A percentile compares a stretch with the other conserved stretches of the same genome.
Evolutionary conservation across 2,329 filamentous ascomycete genomes (phyloP).

Genomic region (Ophiostoma angusticollis): DNA sequence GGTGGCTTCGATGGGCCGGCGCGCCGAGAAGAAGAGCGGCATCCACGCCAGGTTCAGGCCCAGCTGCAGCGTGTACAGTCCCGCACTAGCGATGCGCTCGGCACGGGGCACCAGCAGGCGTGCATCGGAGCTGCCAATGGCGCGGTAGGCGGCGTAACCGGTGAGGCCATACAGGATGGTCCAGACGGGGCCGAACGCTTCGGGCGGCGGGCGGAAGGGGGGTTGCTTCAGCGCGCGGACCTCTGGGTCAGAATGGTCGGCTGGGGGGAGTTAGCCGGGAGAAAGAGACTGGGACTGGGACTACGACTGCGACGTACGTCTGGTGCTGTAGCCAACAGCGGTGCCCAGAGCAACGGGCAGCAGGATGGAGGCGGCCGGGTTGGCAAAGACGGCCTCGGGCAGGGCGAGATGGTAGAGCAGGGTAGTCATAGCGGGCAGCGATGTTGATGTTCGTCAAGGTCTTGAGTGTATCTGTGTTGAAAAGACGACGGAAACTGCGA

Average conservation of each 20-base stretch:
- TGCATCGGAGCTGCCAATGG: slow-evolving; percentile 49
- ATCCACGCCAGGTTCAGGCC: slow-evolving; percentile 81
- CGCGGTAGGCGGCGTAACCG: slow-evolving; percentile 80
- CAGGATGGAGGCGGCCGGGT: slow-evolving; percentile 59
- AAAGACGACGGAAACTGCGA: too few species aligned
- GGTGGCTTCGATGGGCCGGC: slow-evolving; percentile 60
- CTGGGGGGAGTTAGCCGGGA: slow-evolving; percentile 1
- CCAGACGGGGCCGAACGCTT: slow-evolving; percentile 53
- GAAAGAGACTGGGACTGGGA: too few species aligned
- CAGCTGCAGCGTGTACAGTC: slow-evolving; percentile 76
- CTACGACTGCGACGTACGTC: slow-evolving; percentile 35
- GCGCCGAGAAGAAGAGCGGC: slow-evolving; percentile 78
- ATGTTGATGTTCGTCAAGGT: neutral
- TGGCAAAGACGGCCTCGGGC: slow-evolving; percentile 57
- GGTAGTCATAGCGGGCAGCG: slow-evolving; percentile 58
- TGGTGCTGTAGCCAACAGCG: slow-evolving; percentile 56
- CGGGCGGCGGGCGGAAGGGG: slow-evolving; percentile 45
- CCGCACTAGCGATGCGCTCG: slow-evolving; percentile 55
- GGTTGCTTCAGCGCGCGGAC: slow-evolving; percentile 46
- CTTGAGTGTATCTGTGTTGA: too few species aligned
- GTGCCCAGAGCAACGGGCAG: slow-evolving; percentile 63
- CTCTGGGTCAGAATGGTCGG: slow-evolving; percentile 3
- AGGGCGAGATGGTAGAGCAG: slow-evolving; percentile 68
- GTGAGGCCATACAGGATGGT: slow-evolving; percentile 60
- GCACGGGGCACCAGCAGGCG: slow-evolving; percentile 41